Base-by-base conservation (phyloP, 306 rosid genomes). In the Malus fusca region DNA sequence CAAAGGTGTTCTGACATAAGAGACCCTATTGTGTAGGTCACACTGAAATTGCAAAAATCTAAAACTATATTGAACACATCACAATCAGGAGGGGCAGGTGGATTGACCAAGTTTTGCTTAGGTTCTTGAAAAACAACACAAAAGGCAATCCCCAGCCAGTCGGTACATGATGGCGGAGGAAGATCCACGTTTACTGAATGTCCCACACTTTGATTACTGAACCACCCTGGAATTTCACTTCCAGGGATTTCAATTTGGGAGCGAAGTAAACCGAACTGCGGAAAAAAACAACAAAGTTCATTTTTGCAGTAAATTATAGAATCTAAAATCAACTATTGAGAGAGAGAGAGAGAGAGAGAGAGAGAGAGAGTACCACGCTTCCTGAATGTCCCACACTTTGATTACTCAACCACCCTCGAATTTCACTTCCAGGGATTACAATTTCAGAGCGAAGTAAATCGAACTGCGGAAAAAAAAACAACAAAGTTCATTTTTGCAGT, bases 171-270 rank as follows among this genome's bases (percentile, higher is more conserved):
- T 4, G 58, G 3, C 1, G 5, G 37, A 53, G 75, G 77, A 21
- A 46, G 35, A 48, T 78, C 35, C 2, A 78, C 8, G 1, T 18
- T 2, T 19, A 78, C 3, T n/a, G 73, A 78, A 26, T 26, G 28
- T 26, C 28, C 28, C 28, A 2, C 28, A 26, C 28, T 26, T 2
- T 26, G 28, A 26, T 26, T 26, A 26, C 28, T 12, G 63, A 79
- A 79, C 73, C 77, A 72, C 15, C 26, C 68, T 0, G 55, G 78
- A 40, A 79, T 79, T 73, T 42, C 37, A 4, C 61, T 55, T 52
- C 69, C 69, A 4, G 82, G 82, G 2, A 4, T 35, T 31, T 25
- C 18, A 14, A 52, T 71, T 25, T 3, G 0, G 1, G 58, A 37
- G 0, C 33, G 3, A 37, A 15, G 4, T 11, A 0, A 5, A 4